Evolutionary conservation across 2,329 filamentous ascomycete species (phyloP), one percentile per base, ranked within the genome.

Genomic region (Aspergillus flavus): DNA sequence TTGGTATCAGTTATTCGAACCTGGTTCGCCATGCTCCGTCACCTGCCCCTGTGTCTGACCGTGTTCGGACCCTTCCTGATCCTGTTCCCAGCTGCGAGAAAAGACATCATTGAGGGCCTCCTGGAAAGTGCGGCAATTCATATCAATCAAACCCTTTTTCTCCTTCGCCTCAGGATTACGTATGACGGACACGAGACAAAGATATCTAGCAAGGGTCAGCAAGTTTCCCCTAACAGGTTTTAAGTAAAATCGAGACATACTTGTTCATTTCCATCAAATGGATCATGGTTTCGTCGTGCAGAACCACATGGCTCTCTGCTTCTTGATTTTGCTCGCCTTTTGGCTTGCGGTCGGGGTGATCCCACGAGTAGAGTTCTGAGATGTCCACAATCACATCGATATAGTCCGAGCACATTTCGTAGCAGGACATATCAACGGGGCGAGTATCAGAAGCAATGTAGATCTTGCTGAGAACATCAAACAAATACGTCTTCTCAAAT

Each of bases 331-430:
- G 81, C 7, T 80, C 78, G 1, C 79, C 80, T 56, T 77, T 76
- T 4, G 76, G 70, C 57, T 77, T 77, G 61, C 77, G 78, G 59
- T 73, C 74, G 57, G 73, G 77, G 39, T 85, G 79, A 66, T 86
- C 83, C 85, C 85, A 98, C 53, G 94, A 94, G 75, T 97, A 99
- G 45, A 99, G 90, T 75, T 98, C 94, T 32, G 93, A 95, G 59
- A 98, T 91, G 76, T 99, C 95, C 63, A 98, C 94, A 66, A 99
- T 96, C 64, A 98, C 93, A 77, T 99, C 95, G 70, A 99, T 97
- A 76, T 97, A 98, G 76, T 99, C 95, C 57, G 93, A 96, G 81
- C 95, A 99, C 74, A 98, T 96, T 81, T 98, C 95, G 78, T 99
- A 99, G 76, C 92, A 94, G 48, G 92, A 91, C 85, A 97, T 95